Evolutionary conservation across 371 early-diverging fungal species (phyloP).

Genomic region (Mucor circinelloides): DNA sequence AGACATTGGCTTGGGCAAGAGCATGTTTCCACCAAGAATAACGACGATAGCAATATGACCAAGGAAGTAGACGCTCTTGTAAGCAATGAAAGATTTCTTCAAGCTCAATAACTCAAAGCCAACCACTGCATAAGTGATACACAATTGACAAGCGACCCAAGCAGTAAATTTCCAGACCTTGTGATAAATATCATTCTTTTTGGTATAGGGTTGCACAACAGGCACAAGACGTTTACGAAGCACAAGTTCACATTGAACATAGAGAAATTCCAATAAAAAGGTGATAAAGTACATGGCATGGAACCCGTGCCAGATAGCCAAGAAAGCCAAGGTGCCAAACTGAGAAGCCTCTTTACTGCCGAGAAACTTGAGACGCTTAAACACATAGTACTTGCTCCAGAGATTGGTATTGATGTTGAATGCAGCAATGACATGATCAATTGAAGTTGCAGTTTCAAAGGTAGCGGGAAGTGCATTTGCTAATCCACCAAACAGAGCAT

Average conservation of each 20-base stretch:
- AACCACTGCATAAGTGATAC: constrained; percentile 38
- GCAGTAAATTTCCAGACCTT: constrained; percentile 32
- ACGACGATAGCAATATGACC: constrained; percentile 37
- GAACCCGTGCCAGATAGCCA: constrained; percentile 79
- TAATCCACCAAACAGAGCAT: constrained; percentile 58
- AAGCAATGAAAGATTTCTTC: constrained; percentile 36
- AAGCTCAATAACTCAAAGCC: constrained; percentile 48
- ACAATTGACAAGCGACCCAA: constrained; percentile 36
- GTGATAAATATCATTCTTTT: constrained; percentile 19
- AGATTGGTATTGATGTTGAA: constrained; percentile 81
- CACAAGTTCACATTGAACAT: constrained; percentile 38
- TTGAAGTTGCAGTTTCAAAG: constrained; percentile 60
- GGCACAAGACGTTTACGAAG: constrained; percentile 34
- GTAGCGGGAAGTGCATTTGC: constrained; percentile 55
- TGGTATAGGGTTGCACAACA: constrained; percentile 26
- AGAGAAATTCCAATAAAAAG: constrained; percentile 68
- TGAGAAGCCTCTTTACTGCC: constrained; percentile 67
- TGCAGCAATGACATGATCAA: constrained; percentile 57
- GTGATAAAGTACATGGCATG: constrained; percentile 66
- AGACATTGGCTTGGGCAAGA: constrained; percentile 22
- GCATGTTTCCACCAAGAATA: constrained; percentile 26
- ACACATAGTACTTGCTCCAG: constrained; percentile 75
- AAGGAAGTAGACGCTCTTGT: constrained; percentile 46
- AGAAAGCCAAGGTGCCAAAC: constrained; percentile 62
- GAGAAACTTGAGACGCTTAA: constrained; percentile 71